These are phyloP conservation scores for Bimuria novae-zelandiae DNA, from an alignment of 2,329 filamentous ascomycete genomes.

Conservation along the genomic window DNA sequence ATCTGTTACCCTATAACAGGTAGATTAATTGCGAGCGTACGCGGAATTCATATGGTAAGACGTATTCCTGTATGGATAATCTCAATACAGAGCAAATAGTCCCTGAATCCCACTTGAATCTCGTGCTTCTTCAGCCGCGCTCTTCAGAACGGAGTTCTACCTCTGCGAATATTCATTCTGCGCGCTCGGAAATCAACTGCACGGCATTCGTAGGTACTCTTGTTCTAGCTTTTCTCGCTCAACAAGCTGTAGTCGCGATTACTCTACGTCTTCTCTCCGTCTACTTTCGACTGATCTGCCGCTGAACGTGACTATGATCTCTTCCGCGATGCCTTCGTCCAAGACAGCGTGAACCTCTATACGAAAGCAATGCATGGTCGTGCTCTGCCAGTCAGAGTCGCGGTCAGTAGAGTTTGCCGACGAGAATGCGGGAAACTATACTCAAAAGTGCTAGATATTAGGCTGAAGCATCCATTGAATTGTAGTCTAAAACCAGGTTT, in stretches of 20 bases:
- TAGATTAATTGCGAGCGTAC: no score
- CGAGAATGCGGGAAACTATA: no score
- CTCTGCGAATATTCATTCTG: slow-evolving; percentile 5
- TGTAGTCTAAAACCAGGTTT: no score
- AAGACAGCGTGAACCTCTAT: not conserved
- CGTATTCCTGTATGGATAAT: no score
- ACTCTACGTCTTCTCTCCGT: slow-evolving; percentile 1
- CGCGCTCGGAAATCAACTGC: not conserved
- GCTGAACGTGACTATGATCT: not conserved
- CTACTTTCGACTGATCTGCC: not conserved
- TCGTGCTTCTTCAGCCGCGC: not conserved
- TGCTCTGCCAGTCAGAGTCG: no score
- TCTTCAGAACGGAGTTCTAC: not conserved
- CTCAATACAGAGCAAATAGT: no score
- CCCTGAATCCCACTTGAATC: not conserved
- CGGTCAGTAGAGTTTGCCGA: no score
- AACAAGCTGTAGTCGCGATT: slow-evolving; percentile 1
- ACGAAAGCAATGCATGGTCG: not conserved
- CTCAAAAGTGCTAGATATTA: no score
- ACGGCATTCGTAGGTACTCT: slow-evolving; percentile 9
- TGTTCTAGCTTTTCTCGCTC: slow-evolving; percentile 5
- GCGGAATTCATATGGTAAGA: no score
- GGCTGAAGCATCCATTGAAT: no score
- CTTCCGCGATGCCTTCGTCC: slow-evolving; percentile 4
- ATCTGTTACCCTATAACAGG: no score